These are phyloP conservation scores for Fraxinus dipetala DNA, from an alignment of 305 asterid genomes.

Conservation along the genomic window DNA sequence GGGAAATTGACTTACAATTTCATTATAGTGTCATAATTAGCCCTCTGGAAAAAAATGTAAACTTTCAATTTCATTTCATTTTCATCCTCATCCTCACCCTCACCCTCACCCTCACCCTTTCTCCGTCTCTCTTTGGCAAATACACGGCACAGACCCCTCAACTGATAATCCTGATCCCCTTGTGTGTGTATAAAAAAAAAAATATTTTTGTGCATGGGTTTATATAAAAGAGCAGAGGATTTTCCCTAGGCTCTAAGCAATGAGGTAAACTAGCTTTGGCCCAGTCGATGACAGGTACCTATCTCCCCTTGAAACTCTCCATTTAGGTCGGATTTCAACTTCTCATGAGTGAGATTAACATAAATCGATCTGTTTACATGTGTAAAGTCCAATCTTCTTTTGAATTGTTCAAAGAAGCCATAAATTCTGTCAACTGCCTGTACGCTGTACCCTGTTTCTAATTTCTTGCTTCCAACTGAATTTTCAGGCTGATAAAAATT, in stretches of 20 bases:
- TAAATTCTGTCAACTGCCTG: constrained; percentile 30
- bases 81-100: background rate
- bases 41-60: background rate
- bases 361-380: constrained; percentile 34
- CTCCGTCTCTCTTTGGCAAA: background rate
- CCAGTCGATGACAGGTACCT: constrained; percentile 58
- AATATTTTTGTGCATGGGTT: background rate
- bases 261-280: constrained; percentile 6
- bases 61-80: constrained; percentile 17
- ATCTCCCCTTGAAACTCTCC: constrained; percentile 46
- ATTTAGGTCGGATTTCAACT: constrained; percentile 70
- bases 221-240: constrained; percentile 1
- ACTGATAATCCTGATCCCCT: constrained; percentile 15
- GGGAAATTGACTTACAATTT: constrained; percentile 13
- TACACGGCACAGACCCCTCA: constrained; percentile 17
- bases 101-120: background rate
- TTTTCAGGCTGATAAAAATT: constrained; percentile 21
- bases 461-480: constrained; percentile 37
- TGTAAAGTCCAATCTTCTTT: constrained; percentile 43
- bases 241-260: constrained; percentile 4
- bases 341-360: constrained; percentile 31
- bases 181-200: background rate
- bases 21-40: constrained; percentile 14
- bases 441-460: constrained; percentile 14
- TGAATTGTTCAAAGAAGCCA: constrained; percentile 51